These are phyloP conservation scores for Penicillium odoratum DNA, from an alignment of 495 filamentous ascomycete species.

Conservation along the genomic window DNA sequence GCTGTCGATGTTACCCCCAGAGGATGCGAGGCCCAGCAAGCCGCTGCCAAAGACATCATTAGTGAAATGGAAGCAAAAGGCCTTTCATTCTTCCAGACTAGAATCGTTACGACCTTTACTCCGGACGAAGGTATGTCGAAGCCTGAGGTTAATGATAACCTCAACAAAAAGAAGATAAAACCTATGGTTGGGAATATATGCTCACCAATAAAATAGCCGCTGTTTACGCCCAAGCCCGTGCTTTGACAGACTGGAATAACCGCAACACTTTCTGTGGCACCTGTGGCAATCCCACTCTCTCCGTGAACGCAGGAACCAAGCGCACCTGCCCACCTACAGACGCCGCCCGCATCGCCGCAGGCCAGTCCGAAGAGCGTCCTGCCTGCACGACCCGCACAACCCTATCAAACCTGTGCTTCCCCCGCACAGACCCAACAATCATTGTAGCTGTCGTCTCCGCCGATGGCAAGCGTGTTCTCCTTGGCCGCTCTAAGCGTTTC, in stretches of 20 bases:
- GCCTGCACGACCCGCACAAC: constrained; percentile 70
- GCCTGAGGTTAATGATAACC: neutral
- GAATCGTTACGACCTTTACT: constrained; percentile 57
- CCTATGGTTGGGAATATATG: neutral
- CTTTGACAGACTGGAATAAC: constrained; percentile 91
- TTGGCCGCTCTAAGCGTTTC: constrained; percentile 83
- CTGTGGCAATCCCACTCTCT: constrained; percentile 82
- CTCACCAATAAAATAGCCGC: constrained; percentile 57
- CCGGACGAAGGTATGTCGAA: constrained; percentile 57
- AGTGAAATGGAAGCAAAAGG: constrained; percentile 58
- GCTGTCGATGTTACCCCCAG: constrained; percentile 84
- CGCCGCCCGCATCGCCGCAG: constrained; percentile 39
- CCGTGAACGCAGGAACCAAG: constrained; percentile 87
- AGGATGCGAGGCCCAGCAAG: constrained; percentile 52
- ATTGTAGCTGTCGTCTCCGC: constrained; percentile 87
- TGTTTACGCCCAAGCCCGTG: constrained; percentile 86
- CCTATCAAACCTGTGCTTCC: constrained; percentile 81
- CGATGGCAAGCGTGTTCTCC: constrained; percentile 71
- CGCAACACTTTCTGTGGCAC: constrained; percentile 89
- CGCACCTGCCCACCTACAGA: constrained; percentile 85
- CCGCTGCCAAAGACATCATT: constrained; percentile 47
- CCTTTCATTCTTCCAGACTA: constrained; percentile 57
- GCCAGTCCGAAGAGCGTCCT: constrained; percentile 50
- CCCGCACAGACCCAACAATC: constrained; percentile 91
- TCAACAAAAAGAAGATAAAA: neutral